Conservation (phyloP, 2,329 filamentous ascomycete genomes). For the Didymellaceae sp. region DNA sequence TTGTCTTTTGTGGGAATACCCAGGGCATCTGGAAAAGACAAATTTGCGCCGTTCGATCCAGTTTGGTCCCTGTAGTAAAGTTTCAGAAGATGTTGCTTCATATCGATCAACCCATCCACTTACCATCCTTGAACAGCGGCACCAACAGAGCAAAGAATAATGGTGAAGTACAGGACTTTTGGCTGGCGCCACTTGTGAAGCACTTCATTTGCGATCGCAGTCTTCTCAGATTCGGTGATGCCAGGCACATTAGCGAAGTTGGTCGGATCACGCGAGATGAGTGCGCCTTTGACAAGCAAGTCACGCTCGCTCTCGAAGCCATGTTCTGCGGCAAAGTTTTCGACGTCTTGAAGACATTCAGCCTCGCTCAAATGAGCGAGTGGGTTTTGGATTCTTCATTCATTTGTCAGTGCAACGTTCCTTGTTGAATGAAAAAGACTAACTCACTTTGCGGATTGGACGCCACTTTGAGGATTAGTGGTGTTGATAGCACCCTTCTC, state of each 20-base stretch:
- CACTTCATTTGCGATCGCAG: constrained; percentile 26
- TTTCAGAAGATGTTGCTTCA: not conserved
- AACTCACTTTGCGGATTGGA: constrained; percentile 15
- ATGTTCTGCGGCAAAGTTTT: constrained; percentile 57
- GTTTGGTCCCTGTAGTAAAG: constrained; percentile 53
- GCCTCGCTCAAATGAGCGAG: constrained; percentile 24
- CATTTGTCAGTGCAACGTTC: no score
- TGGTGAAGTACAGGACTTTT: constrained; percentile 66
- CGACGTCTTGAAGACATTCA: constrained; percentile 59
- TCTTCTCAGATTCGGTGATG: constrained; percentile 27
- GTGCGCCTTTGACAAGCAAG: constrained; percentile 56
- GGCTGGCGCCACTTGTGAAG: constrained; percentile 67
- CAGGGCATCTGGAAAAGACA: constrained; percentile 63
- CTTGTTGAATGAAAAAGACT: not conserved
- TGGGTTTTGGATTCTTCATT: constrained; percentile 27
- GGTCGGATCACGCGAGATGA: constrained; percentile 52
- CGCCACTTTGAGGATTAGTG: constrained; percentile 9
- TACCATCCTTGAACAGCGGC: constrained; percentile 71
- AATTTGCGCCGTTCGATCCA: constrained; percentile 59
- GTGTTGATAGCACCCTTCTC: constrained; percentile 13
- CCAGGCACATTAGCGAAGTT: constrained; percentile 21
- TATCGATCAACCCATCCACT: not conserved
- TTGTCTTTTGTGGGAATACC: constrained; percentile 51
- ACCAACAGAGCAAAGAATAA: constrained; percentile 69
- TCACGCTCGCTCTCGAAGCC: constrained; percentile 55